phyloP scores from a whole-genome alignment of 345 rosid genomes.

The Heritiera fomes region DNA sequence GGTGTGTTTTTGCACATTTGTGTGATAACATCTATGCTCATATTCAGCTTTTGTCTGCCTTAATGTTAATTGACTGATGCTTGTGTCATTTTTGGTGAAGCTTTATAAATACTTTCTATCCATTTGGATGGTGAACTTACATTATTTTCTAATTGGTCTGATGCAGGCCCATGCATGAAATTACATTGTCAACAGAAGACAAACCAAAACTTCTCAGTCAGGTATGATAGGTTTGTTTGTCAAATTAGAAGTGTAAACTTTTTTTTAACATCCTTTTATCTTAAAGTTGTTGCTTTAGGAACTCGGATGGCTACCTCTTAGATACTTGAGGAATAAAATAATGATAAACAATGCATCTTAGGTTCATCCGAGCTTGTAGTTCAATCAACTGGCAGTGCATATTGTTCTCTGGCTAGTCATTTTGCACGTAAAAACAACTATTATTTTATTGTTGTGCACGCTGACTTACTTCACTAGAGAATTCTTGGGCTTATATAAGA shows the following conservation, averaged over 20 bases:
- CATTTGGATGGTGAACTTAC: constrained; percentile 20
- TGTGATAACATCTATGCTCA: not conserved
- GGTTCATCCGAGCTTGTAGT: not conserved
- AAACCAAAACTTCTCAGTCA: constrained; percentile 96
- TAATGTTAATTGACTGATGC: not conserved
- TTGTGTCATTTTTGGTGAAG: constrained; percentile 6
- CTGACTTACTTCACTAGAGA: not conserved
- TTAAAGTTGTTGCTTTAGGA: constrained; percentile 16
- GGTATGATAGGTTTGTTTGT: constrained; percentile 46
- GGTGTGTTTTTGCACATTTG: not conserved
- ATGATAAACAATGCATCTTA: constrained; percentile 1
- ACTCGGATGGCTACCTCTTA: constrained; percentile 6
- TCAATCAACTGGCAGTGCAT: not conserved
- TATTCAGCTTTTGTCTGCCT: not conserved
- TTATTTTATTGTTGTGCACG: not conserved
- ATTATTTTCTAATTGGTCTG: constrained; percentile 28
- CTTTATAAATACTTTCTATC: not conserved
- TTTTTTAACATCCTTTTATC: constrained; percentile 13
- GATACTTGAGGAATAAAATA: constrained; percentile 14
- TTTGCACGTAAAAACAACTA: not conserved
- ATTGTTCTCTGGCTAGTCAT: not conserved
- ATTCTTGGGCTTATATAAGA: not conserved
- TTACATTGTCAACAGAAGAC: constrained; percentile 87
- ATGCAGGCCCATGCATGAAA: constrained; percentile 93
- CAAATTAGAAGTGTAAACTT: not conserved